A percentile compares a stretch with the other conserved stretches of the same genome.
phyloP scores from a whole-genome alignment of 2,329 filamentous ascomycete species.

The Lasiodiplodia citricola region DNA sequence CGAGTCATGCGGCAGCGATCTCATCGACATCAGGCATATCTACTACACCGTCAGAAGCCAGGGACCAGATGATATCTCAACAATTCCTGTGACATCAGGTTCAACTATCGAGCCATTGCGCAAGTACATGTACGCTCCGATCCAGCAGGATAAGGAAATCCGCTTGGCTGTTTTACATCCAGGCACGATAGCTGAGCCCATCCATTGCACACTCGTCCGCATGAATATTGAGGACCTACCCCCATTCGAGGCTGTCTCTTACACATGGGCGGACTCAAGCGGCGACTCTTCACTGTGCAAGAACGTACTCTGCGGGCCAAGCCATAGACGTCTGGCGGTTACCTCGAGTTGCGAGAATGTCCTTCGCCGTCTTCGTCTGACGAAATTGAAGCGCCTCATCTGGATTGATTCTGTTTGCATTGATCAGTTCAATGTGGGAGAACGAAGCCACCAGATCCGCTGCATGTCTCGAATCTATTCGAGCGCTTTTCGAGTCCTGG shows the following conservation, averaged over 20 bases:
- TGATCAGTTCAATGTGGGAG: background rate
- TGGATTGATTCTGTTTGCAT: slow-evolving; percentile 12
- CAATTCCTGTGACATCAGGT: background rate
- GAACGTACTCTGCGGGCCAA: background rate
- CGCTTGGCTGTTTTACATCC: background rate
- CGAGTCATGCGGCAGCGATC: background rate
- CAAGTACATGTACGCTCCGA: background rate
- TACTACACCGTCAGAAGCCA: background rate
- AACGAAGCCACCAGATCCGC: background rate
- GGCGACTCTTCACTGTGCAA: background rate
- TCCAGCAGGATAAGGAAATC: background rate
- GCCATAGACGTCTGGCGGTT: background rate
- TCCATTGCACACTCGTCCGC: background rate
- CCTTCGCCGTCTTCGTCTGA: background rate
- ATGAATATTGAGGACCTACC: background rate
- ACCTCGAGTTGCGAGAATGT: background rate
- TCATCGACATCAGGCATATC: background rate
- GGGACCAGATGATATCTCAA: background rate
- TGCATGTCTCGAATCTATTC: background rate
- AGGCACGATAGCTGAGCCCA: background rate
- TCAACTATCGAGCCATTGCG: background rate
- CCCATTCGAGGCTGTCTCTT: slow-evolving; percentile 1
- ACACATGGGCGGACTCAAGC: background rate
- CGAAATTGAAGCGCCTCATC: background rate
- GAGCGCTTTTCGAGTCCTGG: background rate